Conservation (phyloP, 1,284 basidiomycete genomes). For the Mycena citricolor region DNA sequence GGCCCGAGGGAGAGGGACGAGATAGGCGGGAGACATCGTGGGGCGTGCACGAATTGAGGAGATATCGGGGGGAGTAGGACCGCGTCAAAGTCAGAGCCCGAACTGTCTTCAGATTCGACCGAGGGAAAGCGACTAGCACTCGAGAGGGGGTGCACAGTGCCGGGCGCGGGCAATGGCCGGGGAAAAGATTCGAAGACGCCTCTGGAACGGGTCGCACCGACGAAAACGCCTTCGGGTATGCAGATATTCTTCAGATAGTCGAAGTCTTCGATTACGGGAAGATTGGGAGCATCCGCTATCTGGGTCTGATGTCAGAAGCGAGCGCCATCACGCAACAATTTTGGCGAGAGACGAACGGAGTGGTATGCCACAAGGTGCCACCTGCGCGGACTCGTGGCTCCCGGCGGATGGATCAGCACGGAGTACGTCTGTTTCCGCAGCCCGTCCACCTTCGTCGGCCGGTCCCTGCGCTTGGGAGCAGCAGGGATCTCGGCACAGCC, state of each 20-base stretch:
- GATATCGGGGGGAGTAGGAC: too few species aligned
- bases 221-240: slow-evolving; percentile 19
- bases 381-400: slow-evolving; percentile 56
- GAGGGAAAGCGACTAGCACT: too few species aligned
- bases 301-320: slow-evolving; percentile 1
- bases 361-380: slow-evolving; percentile 82
- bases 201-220: too few species aligned
- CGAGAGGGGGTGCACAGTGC: too few species aligned
- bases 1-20: too few species aligned
- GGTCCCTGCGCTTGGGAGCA: slow-evolving; percentile 16
- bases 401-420: slow-evolving; percentile 62
- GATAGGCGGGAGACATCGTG: too few species aligned
- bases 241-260: slow-evolving; percentile 12
- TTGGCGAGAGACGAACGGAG: slow-evolving; percentile 44
- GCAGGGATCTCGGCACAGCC: slow-evolving; percentile 10
- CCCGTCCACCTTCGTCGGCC: slow-evolving; percentile 54
- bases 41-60: too few species aligned
- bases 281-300: slow-evolving; percentile 1
- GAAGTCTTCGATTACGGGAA: slow-evolving; percentile 21
- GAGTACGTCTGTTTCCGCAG: slow-evolving; percentile 80
- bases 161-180: too few species aligned
- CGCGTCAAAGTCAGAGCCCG: too few species aligned
- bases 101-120: too few species aligned
- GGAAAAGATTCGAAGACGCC: too few species aligned
- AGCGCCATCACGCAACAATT: background rate